Percentiles rank a stretch among this genome's conserved stretches.
These are phyloP conservation scores for Hydnomerulius pinastri DNA, from an alignment of 768 basidiomycete species.

Conservation along the genomic window DNA sequence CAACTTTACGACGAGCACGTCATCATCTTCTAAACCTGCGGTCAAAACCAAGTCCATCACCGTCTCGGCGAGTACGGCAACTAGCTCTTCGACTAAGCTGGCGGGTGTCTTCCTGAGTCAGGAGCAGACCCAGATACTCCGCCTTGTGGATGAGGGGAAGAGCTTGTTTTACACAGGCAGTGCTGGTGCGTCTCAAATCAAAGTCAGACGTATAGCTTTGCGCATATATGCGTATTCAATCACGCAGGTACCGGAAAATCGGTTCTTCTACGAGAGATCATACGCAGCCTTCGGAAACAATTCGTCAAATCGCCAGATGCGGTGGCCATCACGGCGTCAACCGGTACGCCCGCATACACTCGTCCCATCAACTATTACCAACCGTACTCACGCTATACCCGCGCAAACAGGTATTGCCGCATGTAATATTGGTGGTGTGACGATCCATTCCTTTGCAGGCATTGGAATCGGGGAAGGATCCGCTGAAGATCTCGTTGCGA, in stretches of 20 bases:
- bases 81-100: slow-evolving; percentile 21
- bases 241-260: slow-evolving; percentile 91
- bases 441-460: slow-evolving; percentile 94
- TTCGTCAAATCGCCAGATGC: slow-evolving; percentile 59
- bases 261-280: slow-evolving; percentile 90
- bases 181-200: slow-evolving; percentile 65
- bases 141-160: slow-evolving; percentile 68
- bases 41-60: slow-evolving; percentile 8
- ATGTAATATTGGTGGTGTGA: slow-evolving; percentile 95
- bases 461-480: slow-evolving; percentile 80
- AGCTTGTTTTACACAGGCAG: slow-evolving; percentile 97
- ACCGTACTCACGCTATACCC: neutral
- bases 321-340: slow-evolving; percentile 93
- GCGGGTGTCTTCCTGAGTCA: slow-evolving; percentile 67
- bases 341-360: slow-evolving; percentile 50
- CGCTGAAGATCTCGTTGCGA: slow-evolving; percentile 60
- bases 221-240: slow-evolving; percentile 16
- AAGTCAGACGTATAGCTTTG: slow-evolving; percentile 7
- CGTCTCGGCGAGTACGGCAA: neutral
- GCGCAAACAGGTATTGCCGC: slow-evolving; percentile 77
- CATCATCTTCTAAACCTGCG: slow-evolving; percentile 16
- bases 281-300: slow-evolving; percentile 65
- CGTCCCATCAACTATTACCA: neutral
- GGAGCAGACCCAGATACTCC: slow-evolving; percentile 85
- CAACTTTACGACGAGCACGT: slow-evolving; percentile 27